These are phyloP conservation scores for Xanthoceras sorbifolium DNA, from an alignment of 345 rosid species.

Conservation along the genomic window DNA sequence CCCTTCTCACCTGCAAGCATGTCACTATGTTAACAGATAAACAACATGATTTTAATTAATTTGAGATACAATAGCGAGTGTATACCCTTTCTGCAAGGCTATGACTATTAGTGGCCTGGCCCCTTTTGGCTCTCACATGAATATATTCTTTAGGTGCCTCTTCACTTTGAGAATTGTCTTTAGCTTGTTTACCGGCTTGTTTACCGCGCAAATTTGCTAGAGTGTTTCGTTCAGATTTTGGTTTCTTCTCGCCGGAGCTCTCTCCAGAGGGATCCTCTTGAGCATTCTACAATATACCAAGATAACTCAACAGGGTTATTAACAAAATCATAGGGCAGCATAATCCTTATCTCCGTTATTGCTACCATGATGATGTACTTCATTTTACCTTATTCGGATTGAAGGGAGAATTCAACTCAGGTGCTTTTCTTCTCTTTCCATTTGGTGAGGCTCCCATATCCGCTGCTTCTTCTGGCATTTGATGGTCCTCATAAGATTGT, in stretches of 20 bases:
- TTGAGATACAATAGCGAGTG: neutral
- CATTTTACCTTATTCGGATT: slow-evolving; percentile 59
- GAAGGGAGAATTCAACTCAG: slow-evolving; percentile 41
- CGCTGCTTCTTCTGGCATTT: slow-evolving; percentile 49
- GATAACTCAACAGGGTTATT: neutral
- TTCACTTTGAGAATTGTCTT: slow-evolving; percentile 62
- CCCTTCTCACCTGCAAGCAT: slow-evolving; percentile 81
- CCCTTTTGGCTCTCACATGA: slow-evolving; percentile 94
- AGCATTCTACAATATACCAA: slow-evolving; percentile 41
- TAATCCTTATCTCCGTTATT: slow-evolving; percentile 2
- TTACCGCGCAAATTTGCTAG: slow-evolving; percentile 47
- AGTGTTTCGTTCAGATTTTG: slow-evolving; percentile 47
- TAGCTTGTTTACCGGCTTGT: slow-evolving; percentile 52
- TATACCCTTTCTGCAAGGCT: slow-evolving; percentile 98
- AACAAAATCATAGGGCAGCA: slow-evolving; percentile 3
- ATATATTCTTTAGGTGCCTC: slow-evolving; percentile 81
- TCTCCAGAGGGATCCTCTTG: slow-evolving; percentile 56
- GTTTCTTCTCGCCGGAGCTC: slow-evolving; percentile 60
- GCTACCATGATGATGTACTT: slow-evolving; percentile 10
- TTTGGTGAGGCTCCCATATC: slow-evolving; percentile 45
- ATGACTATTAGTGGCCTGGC: slow-evolving; percentile 97
- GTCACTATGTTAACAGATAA: slow-evolving; percentile 20
- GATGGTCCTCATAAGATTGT: slow-evolving; percentile 47
- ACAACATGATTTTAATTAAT: neutral
- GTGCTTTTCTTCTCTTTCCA: slow-evolving; percentile 59